Percentiles rank a stretch among this genome's conserved stretches.
Evolutionary conservation across 306 rosid species (phyloP).

Genomic region (Astragalus membranaceus): DNA sequence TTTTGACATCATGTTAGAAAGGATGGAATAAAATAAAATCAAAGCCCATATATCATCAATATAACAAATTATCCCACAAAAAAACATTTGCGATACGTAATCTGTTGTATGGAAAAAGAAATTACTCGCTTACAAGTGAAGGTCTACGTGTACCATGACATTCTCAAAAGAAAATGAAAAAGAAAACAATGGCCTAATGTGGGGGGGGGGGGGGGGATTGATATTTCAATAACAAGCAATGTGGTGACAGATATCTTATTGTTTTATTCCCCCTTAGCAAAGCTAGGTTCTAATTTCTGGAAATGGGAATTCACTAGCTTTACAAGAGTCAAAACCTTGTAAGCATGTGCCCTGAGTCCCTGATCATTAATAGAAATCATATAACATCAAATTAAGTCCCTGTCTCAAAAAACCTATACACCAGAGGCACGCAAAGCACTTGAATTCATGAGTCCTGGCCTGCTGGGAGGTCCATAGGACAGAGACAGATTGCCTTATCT

Average conservation of each 20-base stretch:
- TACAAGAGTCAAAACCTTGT: not conserved
- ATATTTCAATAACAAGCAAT: not conserved
- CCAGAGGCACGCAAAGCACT: not conserved
- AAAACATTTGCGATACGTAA: not conserved
- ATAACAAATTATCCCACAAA: not conserved
- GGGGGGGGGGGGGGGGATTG: not conserved
- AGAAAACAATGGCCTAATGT: not conserved
- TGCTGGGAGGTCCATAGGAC: not conserved
- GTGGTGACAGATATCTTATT: not conserved
- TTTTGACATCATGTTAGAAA: not conserved
- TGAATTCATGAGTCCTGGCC: not conserved
- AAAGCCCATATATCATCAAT: not conserved
- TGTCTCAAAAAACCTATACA: not conserved
- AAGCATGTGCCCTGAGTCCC: not conserved
- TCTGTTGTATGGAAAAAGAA: not conserved
- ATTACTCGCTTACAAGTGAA: not conserved
- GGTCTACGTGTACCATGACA: not conserved
- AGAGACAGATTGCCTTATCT: not conserved
- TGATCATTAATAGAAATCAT: not conserved
- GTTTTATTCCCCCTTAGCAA: constrained; percentile 1
- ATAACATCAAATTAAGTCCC: not conserved
- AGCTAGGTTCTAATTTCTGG: not conserved
- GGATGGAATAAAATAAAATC: constrained; percentile 5
- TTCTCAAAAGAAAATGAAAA: not conserved
- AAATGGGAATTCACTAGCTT: not conserved